A percentile compares a stretch with the other conserved stretches of the same genome.
Evolutionary conservation across 805 yeast species (phyloP).

Genomic region (Candida methanosorbosa): DNA sequence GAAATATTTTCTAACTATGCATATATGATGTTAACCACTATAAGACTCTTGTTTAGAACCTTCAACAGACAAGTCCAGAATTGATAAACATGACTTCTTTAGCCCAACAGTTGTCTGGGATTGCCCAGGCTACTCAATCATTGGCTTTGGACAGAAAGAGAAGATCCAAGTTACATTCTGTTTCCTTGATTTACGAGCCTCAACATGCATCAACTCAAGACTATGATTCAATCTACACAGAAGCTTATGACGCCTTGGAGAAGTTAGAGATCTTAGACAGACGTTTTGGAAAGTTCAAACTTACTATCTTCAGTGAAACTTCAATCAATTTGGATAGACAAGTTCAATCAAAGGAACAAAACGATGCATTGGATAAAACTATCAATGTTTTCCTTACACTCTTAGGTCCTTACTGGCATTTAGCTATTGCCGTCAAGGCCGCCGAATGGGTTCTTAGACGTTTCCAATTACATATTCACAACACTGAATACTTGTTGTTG

Average conservation of each 20-base stretch:
- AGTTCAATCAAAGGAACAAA: conserved; percentile 71
- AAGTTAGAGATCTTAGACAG: conserved; percentile 65
- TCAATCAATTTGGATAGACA: conserved; percentile 74
- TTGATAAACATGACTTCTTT: no score
- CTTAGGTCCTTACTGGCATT: conserved; percentile 66
- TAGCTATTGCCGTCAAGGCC: conserved; percentile 71
- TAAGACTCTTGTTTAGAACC: no score
- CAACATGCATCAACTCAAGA: conserved; percentile 92
- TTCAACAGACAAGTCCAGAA: no score
- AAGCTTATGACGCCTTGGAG: conserved; percentile 66
- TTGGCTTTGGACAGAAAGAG: conserved; percentile 79
- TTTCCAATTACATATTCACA: conserved; percentile 75
- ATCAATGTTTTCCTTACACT: conserved; percentile 67
- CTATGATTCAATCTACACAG: conserved; percentile 67
- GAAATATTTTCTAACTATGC: no score
- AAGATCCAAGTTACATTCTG: conserved; percentile 79
- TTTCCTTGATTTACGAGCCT: conserved; percentile 80
- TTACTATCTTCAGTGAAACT: conserved; percentile 74
- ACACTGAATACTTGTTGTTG: conserved; percentile 63
- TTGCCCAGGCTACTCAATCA: conserved; percentile 56
- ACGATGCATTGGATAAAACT: conserved; percentile 64
- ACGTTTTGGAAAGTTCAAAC: conserved; percentile 63
- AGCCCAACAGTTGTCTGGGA: conserved; percentile 72
- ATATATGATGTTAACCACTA: no score
- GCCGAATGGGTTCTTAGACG: conserved; percentile 94